phyloP scores from a whole-genome alignment of 2,329 filamentous ascomycete species.

The Trichoderma lentiforme region DNA sequence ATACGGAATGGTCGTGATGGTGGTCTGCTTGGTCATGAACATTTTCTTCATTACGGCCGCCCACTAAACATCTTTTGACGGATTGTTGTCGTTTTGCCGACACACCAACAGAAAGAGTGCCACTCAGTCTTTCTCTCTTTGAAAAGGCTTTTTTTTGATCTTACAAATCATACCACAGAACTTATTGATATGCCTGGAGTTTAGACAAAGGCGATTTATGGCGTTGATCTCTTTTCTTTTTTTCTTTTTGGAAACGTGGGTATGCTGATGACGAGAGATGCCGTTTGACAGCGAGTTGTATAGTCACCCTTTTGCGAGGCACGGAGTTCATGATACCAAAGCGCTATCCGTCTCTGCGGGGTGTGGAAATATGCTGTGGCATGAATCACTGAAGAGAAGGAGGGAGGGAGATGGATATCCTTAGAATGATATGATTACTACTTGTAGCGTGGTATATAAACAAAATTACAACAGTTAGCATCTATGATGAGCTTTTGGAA shows the following conservation, averaged over 20 bases:
- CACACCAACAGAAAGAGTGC: not conserved
- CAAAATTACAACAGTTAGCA: not conserved
- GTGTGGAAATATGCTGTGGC: not conserved
- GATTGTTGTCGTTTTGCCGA: not conserved
- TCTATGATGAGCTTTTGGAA: not conserved
- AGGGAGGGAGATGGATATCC: not conserved
- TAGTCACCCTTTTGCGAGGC: not conserved
- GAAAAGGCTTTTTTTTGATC: not conserved
- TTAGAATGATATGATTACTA: not conserved
- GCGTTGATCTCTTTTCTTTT: slow-evolving; percentile 17
- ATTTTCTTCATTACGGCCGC: slow-evolving; percentile 66
- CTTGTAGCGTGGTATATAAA: not conserved
- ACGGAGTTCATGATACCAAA: not conserved
- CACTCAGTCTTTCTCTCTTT: not conserved
- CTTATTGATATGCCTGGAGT: slow-evolving; percentile 20
- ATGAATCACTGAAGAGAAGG: not conserved
- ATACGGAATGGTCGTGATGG: slow-evolving; percentile 87
- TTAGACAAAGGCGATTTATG: slow-evolving; percentile 24
- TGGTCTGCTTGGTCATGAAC: slow-evolving; percentile 81
- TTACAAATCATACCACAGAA: not conserved
- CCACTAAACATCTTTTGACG: slow-evolving; percentile 44
- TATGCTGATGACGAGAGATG: not conserved
- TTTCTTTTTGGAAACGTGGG: not conserved
- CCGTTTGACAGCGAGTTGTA: not conserved
- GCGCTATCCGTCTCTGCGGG: not conserved